A percentile compares a stretch with the other conserved stretches of the same genome.
Evolutionary conservation across 2,329 filamentous ascomycete genomes (phyloP).

Genomic region (Alternaria metachromatica): DNA sequence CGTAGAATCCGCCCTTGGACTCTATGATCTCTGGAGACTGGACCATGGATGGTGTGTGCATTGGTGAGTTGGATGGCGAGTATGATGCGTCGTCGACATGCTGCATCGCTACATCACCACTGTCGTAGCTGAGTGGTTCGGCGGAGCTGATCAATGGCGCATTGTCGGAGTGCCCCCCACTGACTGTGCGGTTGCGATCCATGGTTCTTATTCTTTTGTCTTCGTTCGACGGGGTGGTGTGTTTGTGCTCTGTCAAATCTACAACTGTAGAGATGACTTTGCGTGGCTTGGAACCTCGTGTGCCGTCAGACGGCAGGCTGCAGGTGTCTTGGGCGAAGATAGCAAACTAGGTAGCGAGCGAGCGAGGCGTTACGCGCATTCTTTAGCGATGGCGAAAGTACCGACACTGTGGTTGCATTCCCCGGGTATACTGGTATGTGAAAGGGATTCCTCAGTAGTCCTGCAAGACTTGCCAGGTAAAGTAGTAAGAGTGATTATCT

Average conservation of each 20-base stretch:
- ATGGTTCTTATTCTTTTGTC: background rate
- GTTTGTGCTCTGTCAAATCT: background rate
- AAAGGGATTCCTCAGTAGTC: background rate
- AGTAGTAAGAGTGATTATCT: background rate
- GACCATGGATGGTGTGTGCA: slow-evolving; percentile 13
- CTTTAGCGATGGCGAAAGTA: background rate
- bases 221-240: background rate
- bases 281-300: background rate
- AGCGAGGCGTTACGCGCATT: background rate
- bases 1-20: slow-evolving; percentile 27
- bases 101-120: slow-evolving; percentile 33
- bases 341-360: background rate
- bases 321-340: background rate
- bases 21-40: slow-evolving; percentile 19
- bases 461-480: background rate
- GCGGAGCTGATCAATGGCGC: slow-evolving; percentile 22
- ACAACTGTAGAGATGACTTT: background rate
- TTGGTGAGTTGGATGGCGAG: slow-evolving; percentile 13
- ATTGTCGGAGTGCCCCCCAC: slow-evolving; percentile 7
- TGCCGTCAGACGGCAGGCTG: background rate
- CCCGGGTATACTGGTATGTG: background rate
- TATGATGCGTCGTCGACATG: slow-evolving; percentile 19
- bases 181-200: slow-evolving; percentile 10
- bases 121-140: slow-evolving; percentile 20
- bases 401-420: background rate